A percentile compares a stretch with the other conserved stretches of the same genome.
Conservation (phyloP, 2,329 filamentous ascomycete genomes). For the Sphaceloma murrayae region DNA sequence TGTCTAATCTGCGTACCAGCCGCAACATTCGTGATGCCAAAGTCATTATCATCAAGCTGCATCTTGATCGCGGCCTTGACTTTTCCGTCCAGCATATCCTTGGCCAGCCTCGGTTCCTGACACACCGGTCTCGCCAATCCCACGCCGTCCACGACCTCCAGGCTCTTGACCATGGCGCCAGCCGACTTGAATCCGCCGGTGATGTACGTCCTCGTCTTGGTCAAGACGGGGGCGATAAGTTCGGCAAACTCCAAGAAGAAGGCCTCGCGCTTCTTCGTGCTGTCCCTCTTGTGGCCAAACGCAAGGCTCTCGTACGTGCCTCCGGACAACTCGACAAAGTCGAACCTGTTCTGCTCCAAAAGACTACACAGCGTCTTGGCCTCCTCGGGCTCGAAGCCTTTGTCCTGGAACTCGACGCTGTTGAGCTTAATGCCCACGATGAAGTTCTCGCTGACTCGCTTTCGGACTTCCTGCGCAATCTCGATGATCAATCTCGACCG, state of each 20-base stretch:
- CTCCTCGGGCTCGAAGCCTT: conserved; percentile 44
- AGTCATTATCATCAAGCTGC: conserved; percentile 43
- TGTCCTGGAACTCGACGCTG: conserved; percentile 46
- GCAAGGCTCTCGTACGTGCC: conserved; percentile 50
- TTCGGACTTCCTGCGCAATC: conserved; percentile 32
- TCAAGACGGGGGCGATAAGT: conserved; percentile 39
- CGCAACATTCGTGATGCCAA: conserved; percentile 39
- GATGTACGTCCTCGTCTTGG: conserved; percentile 48
- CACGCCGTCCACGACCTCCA: conserved; percentile 50
- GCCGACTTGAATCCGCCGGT: conserved; percentile 50
- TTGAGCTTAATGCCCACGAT: conserved; percentile 50
- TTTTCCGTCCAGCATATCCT: conserved; percentile 39
- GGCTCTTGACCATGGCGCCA: conserved; percentile 49
- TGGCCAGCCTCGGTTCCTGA: conserved; percentile 42
- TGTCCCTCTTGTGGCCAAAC: conserved; percentile 45
- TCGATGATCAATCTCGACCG: conserved; percentile 35
- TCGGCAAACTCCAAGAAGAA: conserved; percentile 55
- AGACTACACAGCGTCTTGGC: conserved; percentile 39
- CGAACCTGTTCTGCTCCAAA: conserved; percentile 43
- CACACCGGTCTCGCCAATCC: conserved; percentile 47
- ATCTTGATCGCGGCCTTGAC: conserved; percentile 41
- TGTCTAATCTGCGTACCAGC: conserved; percentile 45
- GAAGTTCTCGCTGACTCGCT: conserved; percentile 32
- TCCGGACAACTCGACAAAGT: conserved; percentile 51
- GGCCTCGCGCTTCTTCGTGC: conserved; percentile 45